Percentiles rank a stretch among this genome's conserved stretches.
phyloP scores from a whole-genome alignment of 345 rosid species.

The Eutrema yunnanense region DNA sequence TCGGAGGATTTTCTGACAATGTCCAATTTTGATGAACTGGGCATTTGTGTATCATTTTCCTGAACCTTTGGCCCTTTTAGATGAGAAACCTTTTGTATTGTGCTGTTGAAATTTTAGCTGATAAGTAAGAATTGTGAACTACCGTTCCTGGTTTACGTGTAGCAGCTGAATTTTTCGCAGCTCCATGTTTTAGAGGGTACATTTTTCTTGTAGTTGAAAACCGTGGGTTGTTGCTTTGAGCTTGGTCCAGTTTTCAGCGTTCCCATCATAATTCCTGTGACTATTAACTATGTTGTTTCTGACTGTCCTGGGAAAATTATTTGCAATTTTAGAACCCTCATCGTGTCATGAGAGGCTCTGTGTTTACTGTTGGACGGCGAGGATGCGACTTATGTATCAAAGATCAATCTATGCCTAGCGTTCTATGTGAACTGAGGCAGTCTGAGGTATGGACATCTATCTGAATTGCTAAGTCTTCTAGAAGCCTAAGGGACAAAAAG shows the following conservation, averaged over 20 bases:
- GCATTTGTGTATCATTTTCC: not conserved
- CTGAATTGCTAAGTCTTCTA: not conserved
- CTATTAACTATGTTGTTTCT: slow-evolving; percentile 13
- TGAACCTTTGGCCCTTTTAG: no score
- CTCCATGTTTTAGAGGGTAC: no score
- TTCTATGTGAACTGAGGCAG: slow-evolving; percentile 71
- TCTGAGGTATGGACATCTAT: slow-evolving; percentile 48
- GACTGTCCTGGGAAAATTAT: not conserved
- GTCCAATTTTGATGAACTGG: not conserved
- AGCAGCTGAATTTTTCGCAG: no score
- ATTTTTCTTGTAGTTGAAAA: no score
- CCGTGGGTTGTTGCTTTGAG: no score
- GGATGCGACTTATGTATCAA: slow-evolving; percentile 63
- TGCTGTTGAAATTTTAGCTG: not conserved
- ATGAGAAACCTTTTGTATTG: no score
- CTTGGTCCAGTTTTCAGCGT: not conserved
- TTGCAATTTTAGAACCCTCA: slow-evolving; percentile 62
- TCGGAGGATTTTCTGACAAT: not conserved
- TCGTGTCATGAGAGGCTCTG: slow-evolving; percentile 42
- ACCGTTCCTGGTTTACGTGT: no score
- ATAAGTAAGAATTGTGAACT: not conserved
- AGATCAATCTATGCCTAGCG: slow-evolving; percentile 51
- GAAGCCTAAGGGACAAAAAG: not conserved
- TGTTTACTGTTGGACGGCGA: slow-evolving; percentile 72
- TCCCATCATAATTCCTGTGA: not conserved